Conservation (phyloP, 2,329 filamentous ascomycete species). For the Cladosporium colombiae region DNA sequence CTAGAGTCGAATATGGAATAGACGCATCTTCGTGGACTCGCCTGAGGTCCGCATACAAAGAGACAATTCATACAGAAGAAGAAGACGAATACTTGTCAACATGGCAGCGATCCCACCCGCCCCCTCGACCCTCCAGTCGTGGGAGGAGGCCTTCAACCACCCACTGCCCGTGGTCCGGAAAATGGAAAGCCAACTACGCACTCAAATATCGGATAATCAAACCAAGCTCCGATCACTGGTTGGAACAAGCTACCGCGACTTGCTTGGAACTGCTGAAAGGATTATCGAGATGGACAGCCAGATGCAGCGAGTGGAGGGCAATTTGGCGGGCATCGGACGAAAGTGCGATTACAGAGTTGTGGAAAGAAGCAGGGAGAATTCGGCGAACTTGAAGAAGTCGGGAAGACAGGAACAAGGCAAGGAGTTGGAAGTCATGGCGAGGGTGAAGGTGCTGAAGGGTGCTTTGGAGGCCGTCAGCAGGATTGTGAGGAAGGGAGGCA, state of each 20-base stretch:
- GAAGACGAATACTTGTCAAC: not conserved
- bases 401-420: slow-evolving; percentile 20
- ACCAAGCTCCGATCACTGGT: slow-evolving; percentile 67
- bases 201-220: slow-evolving; percentile 62
- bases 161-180: slow-evolving; percentile 63
- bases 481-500: slow-evolving; percentile 53
- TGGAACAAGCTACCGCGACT: slow-evolving; percentile 76
- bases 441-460: slow-evolving; percentile 53
- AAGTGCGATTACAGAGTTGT: slow-evolving; percentile 74
- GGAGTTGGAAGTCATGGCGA: slow-evolving; percentile 24
- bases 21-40: not conserved
- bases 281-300: slow-evolving; percentile 86
- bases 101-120: slow-evolving; percentile 18
- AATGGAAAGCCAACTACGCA: slow-evolving; percentile 65
- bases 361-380: slow-evolving; percentile 46
- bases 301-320: slow-evolving; percentile 71
- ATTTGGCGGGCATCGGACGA: slow-evolving; percentile 70
- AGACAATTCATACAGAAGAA: not conserved
- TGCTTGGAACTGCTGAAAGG: slow-evolving; percentile 88
- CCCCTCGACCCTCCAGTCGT: slow-evolving; percentile 57
- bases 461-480: slow-evolving; percentile 56
- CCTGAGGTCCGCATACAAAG: not conserved
- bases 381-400: slow-evolving; percentile 1
- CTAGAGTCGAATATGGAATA: not conserved
- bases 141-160: slow-evolving; percentile 69